Conservation (phyloP, 2,329 filamentous ascomycete genomes). For the Apiospora malaysiana region DNA sequence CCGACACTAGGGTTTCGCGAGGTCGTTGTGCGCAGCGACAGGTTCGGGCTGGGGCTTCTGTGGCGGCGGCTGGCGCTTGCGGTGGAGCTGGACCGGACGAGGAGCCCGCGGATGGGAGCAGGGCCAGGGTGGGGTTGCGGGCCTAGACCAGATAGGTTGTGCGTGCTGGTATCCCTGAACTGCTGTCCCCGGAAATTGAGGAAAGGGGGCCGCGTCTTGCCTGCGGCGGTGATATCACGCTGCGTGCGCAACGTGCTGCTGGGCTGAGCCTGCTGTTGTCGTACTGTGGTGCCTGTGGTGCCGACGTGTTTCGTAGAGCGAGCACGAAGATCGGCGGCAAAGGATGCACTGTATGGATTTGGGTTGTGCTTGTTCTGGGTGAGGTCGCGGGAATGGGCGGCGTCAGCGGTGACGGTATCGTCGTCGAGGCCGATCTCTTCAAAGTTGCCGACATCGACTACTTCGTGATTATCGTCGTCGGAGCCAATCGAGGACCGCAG, state of each 20-base stretch:
- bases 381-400: constrained; percentile 41
- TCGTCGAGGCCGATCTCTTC: constrained; percentile 91
- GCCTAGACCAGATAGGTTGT: constrained; percentile 41
- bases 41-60: constrained; percentile 58
- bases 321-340: constrained; percentile 49
- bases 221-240: constrained; percentile 39
- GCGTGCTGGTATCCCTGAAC: constrained; percentile 52
- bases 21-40: constrained; percentile 46
- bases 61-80: constrained; percentile 47
- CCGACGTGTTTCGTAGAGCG: constrained; percentile 38
- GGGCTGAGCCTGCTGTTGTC: background rate
- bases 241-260: constrained; percentile 33
- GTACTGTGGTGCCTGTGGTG: constrained; percentile 26
- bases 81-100: constrained; percentile 47
- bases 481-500: constrained; percentile 76
- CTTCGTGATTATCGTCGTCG: constrained; percentile 69
- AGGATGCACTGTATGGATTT: constrained; percentile 58
- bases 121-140: constrained; percentile 38
- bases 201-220: constrained; percentile 48
- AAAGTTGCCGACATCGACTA: constrained; percentile 81
- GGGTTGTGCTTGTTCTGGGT: constrained; percentile 43
- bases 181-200: constrained; percentile 51
- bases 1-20: constrained; percentile 49
- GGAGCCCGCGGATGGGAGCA: constrained; percentile 42
- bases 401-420: constrained; percentile 53